Percentiles rank a stretch among this genome's conserved stretches.
These are phyloP conservation scores for Drechslera avenae DNA, from an alignment of 2,329 filamentous ascomycete species.

Conservation along the genomic window DNA sequence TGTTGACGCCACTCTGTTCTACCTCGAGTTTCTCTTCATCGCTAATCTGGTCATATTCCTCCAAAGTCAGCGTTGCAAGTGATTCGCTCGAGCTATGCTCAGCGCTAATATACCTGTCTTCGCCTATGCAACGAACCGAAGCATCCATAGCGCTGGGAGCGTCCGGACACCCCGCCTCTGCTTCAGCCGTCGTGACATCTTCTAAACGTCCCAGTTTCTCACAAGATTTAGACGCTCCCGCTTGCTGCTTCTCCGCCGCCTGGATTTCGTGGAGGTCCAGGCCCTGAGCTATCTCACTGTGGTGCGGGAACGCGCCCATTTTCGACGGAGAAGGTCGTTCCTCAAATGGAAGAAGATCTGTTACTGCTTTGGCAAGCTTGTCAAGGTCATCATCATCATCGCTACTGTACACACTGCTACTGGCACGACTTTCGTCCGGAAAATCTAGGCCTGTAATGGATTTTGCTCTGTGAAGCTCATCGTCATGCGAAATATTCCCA, in stretches of 20 bases:
- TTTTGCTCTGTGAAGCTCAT: background rate
- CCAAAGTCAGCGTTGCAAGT: background rate
- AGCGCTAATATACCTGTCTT: too few species aligned
- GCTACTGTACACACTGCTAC: background rate
- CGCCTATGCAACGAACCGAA: rapidly evolving
- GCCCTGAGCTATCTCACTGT: constrained; percentile 7
- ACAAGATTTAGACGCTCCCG: rapidly evolving
- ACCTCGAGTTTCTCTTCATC: background rate
- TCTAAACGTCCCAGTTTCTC: background rate
- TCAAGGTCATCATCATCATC: background rate
- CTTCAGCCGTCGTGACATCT: background rate
- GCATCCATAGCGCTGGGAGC: background rate
- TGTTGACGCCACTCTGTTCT: constrained; percentile 13
- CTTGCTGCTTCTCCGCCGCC: background rate
- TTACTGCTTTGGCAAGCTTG: background rate
- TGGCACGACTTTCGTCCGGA: background rate
- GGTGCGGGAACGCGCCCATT: background rate
- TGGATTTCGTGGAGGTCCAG: constrained; percentile 2
- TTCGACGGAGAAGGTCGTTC: background rate
- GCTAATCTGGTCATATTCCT: constrained; percentile 7
- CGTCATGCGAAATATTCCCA: background rate
- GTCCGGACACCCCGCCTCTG: background rate
- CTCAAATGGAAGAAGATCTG: background rate
- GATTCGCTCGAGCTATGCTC: background rate
- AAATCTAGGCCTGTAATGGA: background rate